Conservation (phyloP, 2,329 filamentous ascomycete species). For the Claviceps capensis region DNA sequence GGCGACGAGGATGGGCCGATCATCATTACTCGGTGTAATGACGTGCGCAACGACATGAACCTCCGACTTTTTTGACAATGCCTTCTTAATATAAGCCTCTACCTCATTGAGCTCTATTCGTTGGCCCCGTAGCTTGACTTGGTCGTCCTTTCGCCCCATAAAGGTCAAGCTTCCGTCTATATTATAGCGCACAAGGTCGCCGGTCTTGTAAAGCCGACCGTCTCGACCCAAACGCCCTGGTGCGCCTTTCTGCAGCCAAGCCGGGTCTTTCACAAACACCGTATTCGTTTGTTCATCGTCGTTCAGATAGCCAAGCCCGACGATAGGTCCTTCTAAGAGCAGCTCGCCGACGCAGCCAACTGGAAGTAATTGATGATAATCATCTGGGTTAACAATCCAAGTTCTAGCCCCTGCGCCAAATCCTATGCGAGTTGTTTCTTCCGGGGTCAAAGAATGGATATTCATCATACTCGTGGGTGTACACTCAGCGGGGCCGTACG, state of each 20-base stretch:
- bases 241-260: background rate
- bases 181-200: conserved; percentile 10
- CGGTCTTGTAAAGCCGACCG: conserved; percentile 10
- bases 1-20: background rate
- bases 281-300: background rate
- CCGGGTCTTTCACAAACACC: background rate
- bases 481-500: conserved; percentile 12
- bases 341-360: conserved; percentile 2
- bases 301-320: conserved; percentile 1
- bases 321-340: background rate
- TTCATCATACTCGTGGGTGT: conserved; percentile 6
- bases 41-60: background rate
- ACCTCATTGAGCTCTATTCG: conserved; percentile 13
- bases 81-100: conserved; percentile 1
- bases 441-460: no score
- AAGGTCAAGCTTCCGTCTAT: conserved; percentile 11
- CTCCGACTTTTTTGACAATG: background rate
- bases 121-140: conserved; percentile 14
- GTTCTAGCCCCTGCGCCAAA: background rate
- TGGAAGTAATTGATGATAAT: background rate
- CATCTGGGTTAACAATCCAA: background rate
- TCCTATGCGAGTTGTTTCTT: background rate
- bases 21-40: no score
- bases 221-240: background rate
- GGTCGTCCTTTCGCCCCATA: conserved; percentile 12